Percentiles rank a stretch among this genome's conserved stretches.
Conservation (phyloP, 352 stramenopile species). For the Phytophthora litchii region DNA sequence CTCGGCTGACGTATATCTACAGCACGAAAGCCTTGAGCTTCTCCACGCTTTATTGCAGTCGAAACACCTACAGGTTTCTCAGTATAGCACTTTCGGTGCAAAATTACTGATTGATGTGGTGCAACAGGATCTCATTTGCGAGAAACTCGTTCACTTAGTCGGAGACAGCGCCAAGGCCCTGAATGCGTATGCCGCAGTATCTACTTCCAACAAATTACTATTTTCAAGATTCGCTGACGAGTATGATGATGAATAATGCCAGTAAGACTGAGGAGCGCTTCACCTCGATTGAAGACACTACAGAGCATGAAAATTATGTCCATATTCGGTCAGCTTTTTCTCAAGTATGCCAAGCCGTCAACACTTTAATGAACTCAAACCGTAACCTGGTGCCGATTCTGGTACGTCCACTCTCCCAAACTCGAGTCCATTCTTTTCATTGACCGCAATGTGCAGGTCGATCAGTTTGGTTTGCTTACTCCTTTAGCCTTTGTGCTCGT, state of each 20-base stretch:
- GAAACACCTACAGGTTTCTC: slow-evolving; percentile 38
- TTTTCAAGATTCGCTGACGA: neutral
- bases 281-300: slow-evolving; percentile 38
- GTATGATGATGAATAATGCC: slow-evolving; percentile 2
- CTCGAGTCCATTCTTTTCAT: neutral
- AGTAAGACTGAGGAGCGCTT: slow-evolving; percentile 48
- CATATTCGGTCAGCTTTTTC: slow-evolving; percentile 63
- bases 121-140: slow-evolving; percentile 44
- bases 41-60: slow-evolving; percentile 54
- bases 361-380: slow-evolving; percentile 55
- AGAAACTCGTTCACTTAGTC: slow-evolving; percentile 42
- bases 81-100: neutral
- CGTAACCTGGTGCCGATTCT: slow-evolving; percentile 45
- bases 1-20: slow-evolving; percentile 43
- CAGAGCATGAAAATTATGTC: slow-evolving; percentile 58
- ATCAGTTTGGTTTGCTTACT: slow-evolving; percentile 48
- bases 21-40: slow-evolving; percentile 69
- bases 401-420: slow-evolving; percentile 24
- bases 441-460: slow-evolving; percentile 30
- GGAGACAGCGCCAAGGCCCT: slow-evolving; percentile 40
- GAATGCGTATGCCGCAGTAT: slow-evolving; percentile 37
- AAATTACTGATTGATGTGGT: slow-evolving; percentile 4
- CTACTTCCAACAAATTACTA: neutral
- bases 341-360: slow-evolving; percentile 50
- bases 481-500: slow-evolving; percentile 66